A percentile compares a stretch with the other conserved stretches of the same genome.
phyloP scores from a whole-genome alignment of 2,329 filamentous ascomycete genomes.

The Gnomoniopsis sp. region DNA sequence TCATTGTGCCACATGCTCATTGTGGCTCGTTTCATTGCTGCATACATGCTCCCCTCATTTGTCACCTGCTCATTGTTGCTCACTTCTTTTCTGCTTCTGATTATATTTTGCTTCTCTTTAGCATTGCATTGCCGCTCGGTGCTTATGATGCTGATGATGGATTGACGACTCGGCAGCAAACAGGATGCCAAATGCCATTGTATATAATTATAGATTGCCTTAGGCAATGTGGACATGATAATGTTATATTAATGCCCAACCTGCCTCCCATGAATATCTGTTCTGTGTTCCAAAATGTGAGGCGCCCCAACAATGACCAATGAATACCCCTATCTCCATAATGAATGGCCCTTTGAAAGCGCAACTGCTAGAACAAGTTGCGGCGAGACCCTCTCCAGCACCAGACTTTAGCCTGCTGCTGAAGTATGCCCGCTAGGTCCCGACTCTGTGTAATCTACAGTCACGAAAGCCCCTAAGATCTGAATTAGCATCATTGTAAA shows the following conservation, averaged over 20 bases:
- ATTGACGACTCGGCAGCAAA: too few relatives aligned
- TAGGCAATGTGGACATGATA: too few relatives aligned
- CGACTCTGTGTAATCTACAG: constrained; percentile 54
- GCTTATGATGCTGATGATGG: too few relatives aligned
- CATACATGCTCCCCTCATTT: too few relatives aligned
- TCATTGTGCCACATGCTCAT: not conserved
- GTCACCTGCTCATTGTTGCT: too few relatives aligned
- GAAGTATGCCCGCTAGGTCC: constrained; percentile 41
- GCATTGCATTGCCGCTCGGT: too few relatives aligned
- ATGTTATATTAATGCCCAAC: too few relatives aligned
- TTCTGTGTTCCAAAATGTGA: not conserved
- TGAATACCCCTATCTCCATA: not conserved
- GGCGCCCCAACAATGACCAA: not conserved
- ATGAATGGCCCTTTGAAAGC: not conserved
- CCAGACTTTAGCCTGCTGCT: not conserved
- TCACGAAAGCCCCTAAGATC: constrained; percentile 31
- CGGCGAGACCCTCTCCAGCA: not conserved
- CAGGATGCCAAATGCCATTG: too few relatives aligned
- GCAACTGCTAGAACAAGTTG: not conserved
- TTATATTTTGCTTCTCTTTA: too few relatives aligned
- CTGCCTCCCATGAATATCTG: not conserved
- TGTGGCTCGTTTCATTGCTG: too few relatives aligned
- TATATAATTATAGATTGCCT: too few relatives aligned
- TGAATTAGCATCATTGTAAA: not conserved
- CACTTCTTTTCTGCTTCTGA: too few relatives aligned